Percentiles rank a stretch among this genome's conserved stretches.
Conservation (phyloP, 345 rosid species). For the Hibiscus mutabilis region DNA sequence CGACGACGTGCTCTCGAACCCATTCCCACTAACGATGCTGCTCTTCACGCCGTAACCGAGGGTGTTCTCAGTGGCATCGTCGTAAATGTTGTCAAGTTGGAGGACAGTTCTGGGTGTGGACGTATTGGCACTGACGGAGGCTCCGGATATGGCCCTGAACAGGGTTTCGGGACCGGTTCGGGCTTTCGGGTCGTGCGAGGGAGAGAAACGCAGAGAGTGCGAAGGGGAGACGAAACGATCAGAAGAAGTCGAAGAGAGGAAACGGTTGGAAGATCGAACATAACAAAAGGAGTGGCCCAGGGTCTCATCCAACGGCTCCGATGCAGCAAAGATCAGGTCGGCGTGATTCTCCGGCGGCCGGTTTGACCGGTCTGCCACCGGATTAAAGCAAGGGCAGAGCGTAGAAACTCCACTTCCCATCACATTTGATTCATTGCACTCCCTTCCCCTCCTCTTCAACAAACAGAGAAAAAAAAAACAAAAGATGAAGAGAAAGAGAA, state of each 20-base stretch:
- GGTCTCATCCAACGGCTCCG: constrained; percentile 84
- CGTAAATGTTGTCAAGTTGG: constrained; percentile 64
- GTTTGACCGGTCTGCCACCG: constrained; percentile 40
- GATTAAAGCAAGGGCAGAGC: constrained; percentile 65
- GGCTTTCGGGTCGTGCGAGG: constrained; percentile 40
- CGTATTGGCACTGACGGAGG: constrained; percentile 80
- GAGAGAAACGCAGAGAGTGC: constrained; percentile 83
- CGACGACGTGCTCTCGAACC: constrained; percentile 88
- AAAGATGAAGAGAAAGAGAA: neutral
- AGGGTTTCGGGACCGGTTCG: constrained; percentile 52
- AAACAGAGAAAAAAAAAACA: constrained; percentile 2
- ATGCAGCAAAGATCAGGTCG: constrained; percentile 40
- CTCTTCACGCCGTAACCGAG: constrained; percentile 44
- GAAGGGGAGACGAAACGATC: constrained; percentile 89
- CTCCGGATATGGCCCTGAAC: constrained; percentile 86
- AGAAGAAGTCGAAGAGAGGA: constrained; percentile 73
- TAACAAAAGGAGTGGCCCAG: constrained; percentile 95
- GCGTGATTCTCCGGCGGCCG: constrained; percentile 28
- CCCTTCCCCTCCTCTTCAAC: constrained; percentile 27
- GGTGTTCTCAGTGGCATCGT: constrained; percentile 67
- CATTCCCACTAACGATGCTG: constrained; percentile 52
- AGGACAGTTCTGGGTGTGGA: constrained; percentile 77
- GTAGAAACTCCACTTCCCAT: constrained; percentile 94
- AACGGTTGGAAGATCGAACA: constrained; percentile 86
- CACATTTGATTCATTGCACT: constrained; percentile 66